Evolutionary conservation across 2,329 filamentous ascomycete species (phyloP).

Genomic region (Paecilomyces dactylethromorphus): DNA sequence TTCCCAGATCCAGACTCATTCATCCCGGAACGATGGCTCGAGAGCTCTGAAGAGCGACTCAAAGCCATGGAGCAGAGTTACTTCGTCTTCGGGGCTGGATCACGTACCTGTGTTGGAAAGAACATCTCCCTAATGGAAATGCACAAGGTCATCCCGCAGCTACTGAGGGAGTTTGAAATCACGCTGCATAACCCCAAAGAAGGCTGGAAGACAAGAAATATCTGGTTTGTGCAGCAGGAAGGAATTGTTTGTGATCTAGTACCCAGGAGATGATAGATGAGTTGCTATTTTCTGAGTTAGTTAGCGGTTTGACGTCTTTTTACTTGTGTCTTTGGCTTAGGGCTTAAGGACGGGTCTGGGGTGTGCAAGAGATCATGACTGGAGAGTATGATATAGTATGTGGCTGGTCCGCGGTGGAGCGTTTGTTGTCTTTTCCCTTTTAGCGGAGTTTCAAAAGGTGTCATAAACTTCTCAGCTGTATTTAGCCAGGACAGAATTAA

Average conservation of each 20-base stretch:
- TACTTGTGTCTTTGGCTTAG: too few species aligned
- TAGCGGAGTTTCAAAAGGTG: too few species aligned
- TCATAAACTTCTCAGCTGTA: too few species aligned
- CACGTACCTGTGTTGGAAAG: constrained; percentile 18
- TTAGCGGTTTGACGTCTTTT: too few species aligned
- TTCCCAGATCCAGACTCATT: constrained; percentile 20
- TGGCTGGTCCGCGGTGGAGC: too few species aligned
- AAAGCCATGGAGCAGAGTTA: constrained; percentile 4
- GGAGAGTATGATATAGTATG: too few species aligned
- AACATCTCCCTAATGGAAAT: constrained; percentile 20
- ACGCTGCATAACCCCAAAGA: constrained; percentile 3
- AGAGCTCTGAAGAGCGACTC: constrained; percentile 14
- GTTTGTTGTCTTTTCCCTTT: too few species aligned
- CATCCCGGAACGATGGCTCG: constrained; percentile 22
- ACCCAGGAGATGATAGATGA: background rate
- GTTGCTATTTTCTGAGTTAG: background rate
- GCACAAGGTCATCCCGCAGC: constrained; percentile 16
- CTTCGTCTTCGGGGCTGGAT: constrained; percentile 15
- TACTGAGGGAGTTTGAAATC: constrained; percentile 15
- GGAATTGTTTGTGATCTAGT: constrained; percentile 8
- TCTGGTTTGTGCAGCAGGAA: constrained; percentile 18
- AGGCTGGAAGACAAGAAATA: constrained; percentile 9
- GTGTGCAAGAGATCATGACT: too few species aligned
- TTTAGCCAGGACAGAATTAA: too few species aligned
- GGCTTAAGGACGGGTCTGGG: too few species aligned